phyloP scores from a whole-genome alignment of 139 green algal species.

The Micractinium sp. region DNA sequence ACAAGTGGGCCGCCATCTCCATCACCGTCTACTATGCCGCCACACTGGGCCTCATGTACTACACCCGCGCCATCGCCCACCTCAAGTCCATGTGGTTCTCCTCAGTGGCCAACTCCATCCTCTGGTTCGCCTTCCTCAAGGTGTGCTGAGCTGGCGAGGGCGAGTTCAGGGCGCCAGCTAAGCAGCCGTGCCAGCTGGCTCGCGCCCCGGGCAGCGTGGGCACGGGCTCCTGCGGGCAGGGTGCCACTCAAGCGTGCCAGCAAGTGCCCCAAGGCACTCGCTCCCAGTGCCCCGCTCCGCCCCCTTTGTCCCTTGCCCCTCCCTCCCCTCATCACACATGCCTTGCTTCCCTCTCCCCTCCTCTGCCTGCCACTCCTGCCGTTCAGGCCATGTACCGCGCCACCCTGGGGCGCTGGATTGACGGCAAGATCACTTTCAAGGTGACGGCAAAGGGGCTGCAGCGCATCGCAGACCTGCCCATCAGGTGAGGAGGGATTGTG shows the following conservation, averaged over 20 bases:
- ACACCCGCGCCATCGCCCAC: conserved; percentile 36
- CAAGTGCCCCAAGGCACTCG: too few species aligned
- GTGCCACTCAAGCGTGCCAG: too few species aligned
- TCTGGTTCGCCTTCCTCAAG: conserved; percentile 72
- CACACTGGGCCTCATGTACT: conserved; percentile 49
- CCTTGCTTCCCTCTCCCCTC: conserved; percentile 53
- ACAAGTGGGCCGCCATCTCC: conserved; percentile 59
- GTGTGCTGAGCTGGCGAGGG: background rate
- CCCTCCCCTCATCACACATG: background rate
- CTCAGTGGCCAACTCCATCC: conserved; percentile 51
- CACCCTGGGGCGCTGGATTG: conserved; percentile 40
- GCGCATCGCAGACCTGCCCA: conserved; percentile 38
- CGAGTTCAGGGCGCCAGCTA: too few species aligned
- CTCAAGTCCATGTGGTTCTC: conserved; percentile 45
- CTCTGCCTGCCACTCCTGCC: conserved; percentile 58
- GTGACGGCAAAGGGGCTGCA: conserved; percentile 65
- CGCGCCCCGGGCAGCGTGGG: too few species aligned
- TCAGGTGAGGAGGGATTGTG: background rate
- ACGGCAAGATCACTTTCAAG: conserved; percentile 65
- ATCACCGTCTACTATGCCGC: conserved; percentile 65
- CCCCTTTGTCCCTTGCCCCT: background rate
- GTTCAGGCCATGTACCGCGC: conserved; percentile 59
- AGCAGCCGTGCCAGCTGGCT: background rate
- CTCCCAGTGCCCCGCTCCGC: too few species aligned
- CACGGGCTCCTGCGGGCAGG: too few species aligned